These are phyloP conservation scores for Fusarium kyushuense DNA, from an alignment of 2,329 filamentous ascomycete species.

Conservation along the genomic window DNA sequence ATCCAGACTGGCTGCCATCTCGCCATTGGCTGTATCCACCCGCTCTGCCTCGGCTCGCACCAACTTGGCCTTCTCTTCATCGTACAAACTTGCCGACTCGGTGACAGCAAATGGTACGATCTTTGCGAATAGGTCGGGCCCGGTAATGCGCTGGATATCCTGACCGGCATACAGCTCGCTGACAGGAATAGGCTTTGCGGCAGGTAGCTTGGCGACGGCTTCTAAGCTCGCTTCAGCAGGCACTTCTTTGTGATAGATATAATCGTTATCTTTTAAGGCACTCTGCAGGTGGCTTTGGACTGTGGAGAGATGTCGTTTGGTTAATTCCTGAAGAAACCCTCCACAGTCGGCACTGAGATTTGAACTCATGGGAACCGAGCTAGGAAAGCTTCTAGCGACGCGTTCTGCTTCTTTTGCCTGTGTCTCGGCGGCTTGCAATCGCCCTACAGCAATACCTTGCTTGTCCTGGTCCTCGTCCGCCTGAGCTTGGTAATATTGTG, in stretches of 20 bases:
- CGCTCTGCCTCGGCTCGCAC: constrained; percentile 93
- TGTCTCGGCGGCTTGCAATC: constrained; percentile 83
- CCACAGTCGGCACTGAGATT: constrained; percentile 88
- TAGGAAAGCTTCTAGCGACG: constrained; percentile 82
- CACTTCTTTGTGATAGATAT: constrained; percentile 95
- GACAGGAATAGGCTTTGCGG: constrained; percentile 96
- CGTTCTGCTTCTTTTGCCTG: constrained; percentile 83
- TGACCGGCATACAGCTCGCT: constrained; percentile 97
- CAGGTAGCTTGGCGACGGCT: constrained; percentile 88
- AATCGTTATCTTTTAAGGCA: constrained; percentile 93
- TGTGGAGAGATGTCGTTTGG: constrained; percentile 82
- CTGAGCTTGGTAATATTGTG: constrained; percentile 93
- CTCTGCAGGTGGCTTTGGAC: constrained; percentile 85
- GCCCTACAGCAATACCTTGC: constrained; percentile 85
- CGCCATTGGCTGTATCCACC: constrained; percentile 90
- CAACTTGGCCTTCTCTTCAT: constrained; percentile 97
- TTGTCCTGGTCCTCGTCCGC: constrained; percentile 90
- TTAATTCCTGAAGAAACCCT: constrained; percentile 78
- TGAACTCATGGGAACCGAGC: constrained; percentile 80
- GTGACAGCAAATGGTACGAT: constrained; percentile 97
- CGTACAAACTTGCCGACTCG: constrained; percentile 95
- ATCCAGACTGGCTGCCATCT: constrained; percentile 95
- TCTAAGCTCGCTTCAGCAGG: constrained; percentile 86
- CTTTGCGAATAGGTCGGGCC: constrained; percentile 95
- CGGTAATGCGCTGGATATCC: constrained; percentile 96